phyloP scores from a whole-genome alignment of 2,329 filamentous ascomycete species.

The Niveomyces coronatus region DNA sequence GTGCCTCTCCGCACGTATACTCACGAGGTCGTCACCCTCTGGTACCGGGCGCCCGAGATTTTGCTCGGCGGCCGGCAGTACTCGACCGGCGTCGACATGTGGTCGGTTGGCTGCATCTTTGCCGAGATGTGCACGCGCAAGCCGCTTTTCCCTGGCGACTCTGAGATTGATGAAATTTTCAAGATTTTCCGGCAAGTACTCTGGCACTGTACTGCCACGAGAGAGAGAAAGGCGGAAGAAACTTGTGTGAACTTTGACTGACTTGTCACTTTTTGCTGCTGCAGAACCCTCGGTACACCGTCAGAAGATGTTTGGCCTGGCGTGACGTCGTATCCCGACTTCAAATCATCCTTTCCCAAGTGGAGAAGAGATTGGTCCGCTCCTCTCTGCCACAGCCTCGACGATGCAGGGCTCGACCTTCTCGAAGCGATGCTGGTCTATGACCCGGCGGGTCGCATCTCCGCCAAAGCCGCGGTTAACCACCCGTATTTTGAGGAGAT shows the following conservation, averaged over 20 bases:
- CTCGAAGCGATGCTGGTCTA: slow-evolving; percentile 67
- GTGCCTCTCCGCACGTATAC: slow-evolving; percentile 87
- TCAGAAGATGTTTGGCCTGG: slow-evolving; percentile 77
- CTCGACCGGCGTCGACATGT: slow-evolving; percentile 92
- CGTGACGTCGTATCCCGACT: slow-evolving; percentile 90
- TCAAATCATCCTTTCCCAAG: slow-evolving; percentile 85
- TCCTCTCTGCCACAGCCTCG: slow-evolving; percentile 60
- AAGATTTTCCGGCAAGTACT: slow-evolving; percentile 63
- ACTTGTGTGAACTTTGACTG: background rate
- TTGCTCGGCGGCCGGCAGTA: slow-evolving; percentile 84
- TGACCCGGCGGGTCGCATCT: slow-evolving; percentile 77
- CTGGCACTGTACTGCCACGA: background rate
- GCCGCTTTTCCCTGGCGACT: slow-evolving; percentile 85
- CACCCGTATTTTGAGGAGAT: slow-evolving; percentile 67
- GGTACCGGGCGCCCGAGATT: slow-evolving; percentile 88
- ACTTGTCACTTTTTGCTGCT: background rate
- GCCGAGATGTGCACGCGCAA: slow-evolving; percentile 95
- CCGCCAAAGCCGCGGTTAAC: slow-evolving; percentile 75
- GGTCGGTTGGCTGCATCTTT: slow-evolving; percentile 90
- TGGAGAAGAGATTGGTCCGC: slow-evolving; percentile 64
- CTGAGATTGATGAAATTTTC: slow-evolving; percentile 43
- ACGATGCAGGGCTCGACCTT: slow-evolving; percentile 60
- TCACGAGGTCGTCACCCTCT: slow-evolving; percentile 88
- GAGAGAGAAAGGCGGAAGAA: background rate
- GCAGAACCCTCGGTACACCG: slow-evolving; percentile 69